Base-by-base conservation (phyloP, 2,329 filamentous ascomycete species). In the Calonectria leucothoes region DNA sequence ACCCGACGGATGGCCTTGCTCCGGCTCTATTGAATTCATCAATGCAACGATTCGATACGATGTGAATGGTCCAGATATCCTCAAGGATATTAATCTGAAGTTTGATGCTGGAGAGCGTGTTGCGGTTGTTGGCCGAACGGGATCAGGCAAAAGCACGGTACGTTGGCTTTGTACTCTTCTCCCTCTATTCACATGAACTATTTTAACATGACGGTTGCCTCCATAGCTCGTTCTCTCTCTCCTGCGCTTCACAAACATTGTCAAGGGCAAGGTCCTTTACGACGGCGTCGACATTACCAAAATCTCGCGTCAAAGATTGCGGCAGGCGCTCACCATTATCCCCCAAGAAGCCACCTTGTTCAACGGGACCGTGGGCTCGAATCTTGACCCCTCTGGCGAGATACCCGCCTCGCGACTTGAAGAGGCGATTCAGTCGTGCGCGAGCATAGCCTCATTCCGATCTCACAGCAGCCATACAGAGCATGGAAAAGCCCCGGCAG, bases 81-180 rank as follows among this genome's bases (percentile, higher is more conserved):
- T 91, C 23, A 87, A 87, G 31, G 82, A 88, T 45, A 82, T 91
- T 68, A 89, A 85, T 72, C 83, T 90, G 45, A 86, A 85, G 33
- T 88, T 90, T 72, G 85, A 85, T 12, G 93, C 93, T 0, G 94
- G 95, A 1, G 93, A 94, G 68, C 93, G 93, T 66, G 94, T 94
- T 0, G 95, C 94, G 0, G 89, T 97, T n/a, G 93, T 96, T 15
- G 95, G 95, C 2, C 91, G 95, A 11, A 97, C 95, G 0, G 92
- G 94, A 0, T 95, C 93, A 7, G 95, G 95, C 4, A 97, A 97
- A 83, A 95, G 93, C 65, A 97, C 95, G 0, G 89, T 96, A 81
- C 81, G 87, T 82, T 3, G 27, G 2, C 52, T 68, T 7, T 29
- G 69, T 23, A 39, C 51, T 39, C n/a, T 12, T 27, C 27, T 14